phyloP scores from a whole-genome alignment of 2,329 filamentous ascomycete genomes.

The Aureobasidium sp. region DNA sequence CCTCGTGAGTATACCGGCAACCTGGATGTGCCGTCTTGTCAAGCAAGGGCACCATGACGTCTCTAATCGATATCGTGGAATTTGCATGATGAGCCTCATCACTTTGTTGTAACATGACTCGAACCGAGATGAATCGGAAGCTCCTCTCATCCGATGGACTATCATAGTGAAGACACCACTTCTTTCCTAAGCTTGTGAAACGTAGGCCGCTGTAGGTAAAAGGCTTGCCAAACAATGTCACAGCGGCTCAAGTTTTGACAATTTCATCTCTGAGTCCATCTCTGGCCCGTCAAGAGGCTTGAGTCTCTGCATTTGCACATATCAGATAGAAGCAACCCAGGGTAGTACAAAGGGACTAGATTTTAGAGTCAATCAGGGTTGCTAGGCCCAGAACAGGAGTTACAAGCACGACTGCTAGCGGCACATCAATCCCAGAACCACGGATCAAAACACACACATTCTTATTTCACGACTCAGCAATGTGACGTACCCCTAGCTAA shows the following conservation, averaged over 20 bases:
- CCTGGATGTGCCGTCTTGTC: not conserved
- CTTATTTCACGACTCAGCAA: not conserved
- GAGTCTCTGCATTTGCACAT: too few species aligned
- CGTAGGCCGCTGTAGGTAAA: not conserved
- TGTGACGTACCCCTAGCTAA: slow-evolving; percentile 7
- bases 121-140: not conserved
- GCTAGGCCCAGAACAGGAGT: not conserved
- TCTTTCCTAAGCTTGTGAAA: not conserved
- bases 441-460: slow-evolving; percentile 6
- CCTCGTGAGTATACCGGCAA: not conserved
- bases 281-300: too few species aligned
- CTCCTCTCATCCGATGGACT: not conserved
- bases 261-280: too few species aligned
- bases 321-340: too few species aligned
- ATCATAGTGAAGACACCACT: not conserved
- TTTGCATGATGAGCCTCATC: not conserved
- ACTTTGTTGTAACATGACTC: not conserved
- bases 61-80: not conserved
- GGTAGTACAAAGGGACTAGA: not conserved
- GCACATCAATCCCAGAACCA: not conserved
- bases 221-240: not conserved
- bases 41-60: not conserved
- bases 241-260: too few species aligned
- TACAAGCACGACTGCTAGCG: not conserved
- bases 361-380: not conserved